These are phyloP conservation scores for Deinandra increscens DNA, from an alignment of 129 eudicot genomes.

Conservation along the genomic window DNA sequence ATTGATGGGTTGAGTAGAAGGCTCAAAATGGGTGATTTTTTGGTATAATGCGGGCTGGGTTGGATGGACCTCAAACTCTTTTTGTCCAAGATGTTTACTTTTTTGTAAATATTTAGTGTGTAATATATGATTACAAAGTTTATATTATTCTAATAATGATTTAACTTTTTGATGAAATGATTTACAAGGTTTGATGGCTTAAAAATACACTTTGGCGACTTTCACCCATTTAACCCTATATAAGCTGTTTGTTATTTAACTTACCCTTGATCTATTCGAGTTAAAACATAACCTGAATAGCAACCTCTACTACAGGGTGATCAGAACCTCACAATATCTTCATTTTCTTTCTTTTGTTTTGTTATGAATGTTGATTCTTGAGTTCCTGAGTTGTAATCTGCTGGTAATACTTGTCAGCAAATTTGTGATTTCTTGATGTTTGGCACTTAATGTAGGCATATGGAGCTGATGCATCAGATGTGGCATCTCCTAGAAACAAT, in stretches of 20 bases:
- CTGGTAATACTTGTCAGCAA: neutral
- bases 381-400: too few relatives aligned
- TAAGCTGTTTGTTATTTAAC: neutral
- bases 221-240: neutral
- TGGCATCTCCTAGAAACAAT: conserved; percentile 50
- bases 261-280: neutral
- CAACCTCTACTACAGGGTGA: too few relatives aligned
- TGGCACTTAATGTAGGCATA: conserved; percentile 45
- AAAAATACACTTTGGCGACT: neutral
- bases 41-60: neutral
- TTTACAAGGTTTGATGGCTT: neutral
- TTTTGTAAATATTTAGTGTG: neutral
- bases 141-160: neutral
- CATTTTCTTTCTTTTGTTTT: too few relatives aligned
- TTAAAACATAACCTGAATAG: too few relatives aligned
- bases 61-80: neutral
- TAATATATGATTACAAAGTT: neutral
- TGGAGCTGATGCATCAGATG: conserved; percentile 73
- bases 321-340: too few relatives aligned
- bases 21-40: neutral
- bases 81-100: neutral
- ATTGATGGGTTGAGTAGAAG: neutral
- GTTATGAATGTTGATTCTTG: too few relatives aligned
- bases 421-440: conserved; percentile 13
- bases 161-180: neutral